Conservation (phyloP, 2,329 filamentous ascomycete genomes). For the Ascochyta pisi region DNA sequence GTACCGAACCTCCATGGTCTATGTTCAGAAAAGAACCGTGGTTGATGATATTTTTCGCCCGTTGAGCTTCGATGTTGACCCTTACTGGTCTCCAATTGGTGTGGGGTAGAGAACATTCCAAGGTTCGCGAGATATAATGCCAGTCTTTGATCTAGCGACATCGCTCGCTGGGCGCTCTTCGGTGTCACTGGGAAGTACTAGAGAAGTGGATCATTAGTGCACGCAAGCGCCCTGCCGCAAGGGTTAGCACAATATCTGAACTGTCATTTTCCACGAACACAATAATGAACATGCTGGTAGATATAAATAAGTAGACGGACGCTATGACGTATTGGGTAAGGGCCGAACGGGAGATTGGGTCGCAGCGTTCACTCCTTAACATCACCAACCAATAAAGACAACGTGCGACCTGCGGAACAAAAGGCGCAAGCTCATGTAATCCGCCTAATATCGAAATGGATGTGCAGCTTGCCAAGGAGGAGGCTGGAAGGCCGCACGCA, state of each 20-base stretch:
- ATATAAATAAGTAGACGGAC: constrained; percentile 1
- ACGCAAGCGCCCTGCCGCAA: neutral
- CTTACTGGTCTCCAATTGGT: neutral
- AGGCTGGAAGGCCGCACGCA: constrained; percentile 29
- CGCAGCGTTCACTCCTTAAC: constrained; percentile 33
- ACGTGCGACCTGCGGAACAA: constrained; percentile 27
- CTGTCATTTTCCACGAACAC: too few species aligned
- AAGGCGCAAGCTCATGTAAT: constrained; percentile 40
- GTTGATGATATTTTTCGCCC: neutral
- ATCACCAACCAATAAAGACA: constrained; percentile 41
- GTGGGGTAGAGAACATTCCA: neutral
- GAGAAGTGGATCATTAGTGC: neutral
- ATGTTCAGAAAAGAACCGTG: neutral
- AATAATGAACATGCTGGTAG: too few species aligned
- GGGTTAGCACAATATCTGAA: too few species aligned
- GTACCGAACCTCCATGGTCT: neutral
- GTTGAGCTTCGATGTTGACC: neutral
- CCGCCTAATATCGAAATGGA: constrained; percentile 46
- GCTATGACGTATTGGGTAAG: constrained; percentile 24
- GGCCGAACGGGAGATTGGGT: constrained; percentile 22
- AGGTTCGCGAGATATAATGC: neutral
- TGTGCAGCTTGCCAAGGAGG: constrained; percentile 27
- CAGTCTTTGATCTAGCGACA: neutral
- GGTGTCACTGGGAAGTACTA: neutral
- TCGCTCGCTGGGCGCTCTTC: neutral